Conservation (phyloP, 257 asterid genomes). For the Solanum piurae region DNA sequence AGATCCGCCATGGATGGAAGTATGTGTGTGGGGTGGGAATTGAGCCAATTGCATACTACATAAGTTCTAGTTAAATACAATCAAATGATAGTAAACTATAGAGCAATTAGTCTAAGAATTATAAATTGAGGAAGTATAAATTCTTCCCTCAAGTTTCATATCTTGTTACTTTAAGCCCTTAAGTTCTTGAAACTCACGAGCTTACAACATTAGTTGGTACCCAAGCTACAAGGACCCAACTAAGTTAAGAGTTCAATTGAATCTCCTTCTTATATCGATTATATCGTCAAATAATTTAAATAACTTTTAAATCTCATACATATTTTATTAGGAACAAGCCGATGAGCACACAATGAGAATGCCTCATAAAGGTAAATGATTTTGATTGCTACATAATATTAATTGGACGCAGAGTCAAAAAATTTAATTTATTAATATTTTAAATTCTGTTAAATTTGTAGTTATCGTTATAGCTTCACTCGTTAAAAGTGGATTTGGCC, state of each 20-base stretch:
- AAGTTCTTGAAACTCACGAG: not conserved
- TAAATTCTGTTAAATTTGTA: not conserved
- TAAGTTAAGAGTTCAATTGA: not conserved
- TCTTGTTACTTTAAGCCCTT: not conserved
- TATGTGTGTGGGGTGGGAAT: too few relatives aligned
- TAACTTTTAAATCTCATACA: not conserved
- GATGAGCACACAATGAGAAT: not conserved
- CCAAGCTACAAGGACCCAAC: not conserved
- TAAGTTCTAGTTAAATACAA: not conserved
- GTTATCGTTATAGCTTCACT: not conserved
- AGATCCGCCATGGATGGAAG: too few relatives aligned
- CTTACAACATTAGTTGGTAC: not conserved
- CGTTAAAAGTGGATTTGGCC: too few relatives aligned
- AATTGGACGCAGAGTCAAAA: rapidly evolving
- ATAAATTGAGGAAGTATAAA: not conserved
- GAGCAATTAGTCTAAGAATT: not conserved
- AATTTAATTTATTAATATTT: not conserved
- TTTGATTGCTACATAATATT: not conserved
- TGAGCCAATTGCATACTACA: too few relatives aligned
- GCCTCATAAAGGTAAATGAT: not conserved
- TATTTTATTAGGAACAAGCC: not conserved
- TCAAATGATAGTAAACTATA: not conserved
- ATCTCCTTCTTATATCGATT: not conserved
- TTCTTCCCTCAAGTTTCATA: not conserved
- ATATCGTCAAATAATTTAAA: not conserved